Percentiles rank a stretch among this genome's conserved stretches.
Conservation (phyloP, 768 basidiomycete species). For the Hydnomerulius pinastri region DNA sequence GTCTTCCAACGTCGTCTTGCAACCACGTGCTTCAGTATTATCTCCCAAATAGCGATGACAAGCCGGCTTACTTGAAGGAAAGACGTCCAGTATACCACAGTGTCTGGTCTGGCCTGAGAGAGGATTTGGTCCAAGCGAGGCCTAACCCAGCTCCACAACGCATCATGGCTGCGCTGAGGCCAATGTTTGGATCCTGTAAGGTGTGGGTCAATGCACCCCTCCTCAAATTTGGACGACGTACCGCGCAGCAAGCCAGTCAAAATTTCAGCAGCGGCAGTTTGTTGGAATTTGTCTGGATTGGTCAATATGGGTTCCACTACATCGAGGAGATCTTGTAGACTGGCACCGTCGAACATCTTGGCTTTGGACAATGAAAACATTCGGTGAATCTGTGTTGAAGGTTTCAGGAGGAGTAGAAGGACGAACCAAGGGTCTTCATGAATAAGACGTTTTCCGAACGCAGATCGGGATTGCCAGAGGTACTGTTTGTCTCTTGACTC, state of each 20-base stretch:
- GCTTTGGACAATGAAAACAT: constrained; percentile 39
- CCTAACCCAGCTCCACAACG: constrained; percentile 74
- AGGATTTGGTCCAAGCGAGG: constrained; percentile 64
- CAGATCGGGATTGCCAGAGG: constrained; percentile 51
- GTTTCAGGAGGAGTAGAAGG: constrained; percentile 34
- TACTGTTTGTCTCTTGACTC: constrained; percentile 78
- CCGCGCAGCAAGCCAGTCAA: constrained; percentile 76
- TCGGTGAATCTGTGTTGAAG: constrained; percentile 41
- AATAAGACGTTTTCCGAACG: constrained; percentile 53
- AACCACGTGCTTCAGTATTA: constrained; percentile 8
- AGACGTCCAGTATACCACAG: constrained; percentile 72
- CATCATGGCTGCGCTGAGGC: constrained; percentile 51
- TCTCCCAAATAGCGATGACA: background rate
- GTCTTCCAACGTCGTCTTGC: constrained; percentile 55
- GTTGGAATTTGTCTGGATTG: constrained; percentile 80
- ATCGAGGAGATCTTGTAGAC: constrained; percentile 53
- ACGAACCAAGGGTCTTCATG: constrained; percentile 50
- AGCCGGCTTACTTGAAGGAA: constrained; percentile 43
- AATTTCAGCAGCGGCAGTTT: constrained; percentile 77
- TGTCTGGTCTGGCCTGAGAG: constrained; percentile 83
- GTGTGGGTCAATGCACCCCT: constrained; percentile 8
- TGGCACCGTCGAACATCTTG: constrained; percentile 61
- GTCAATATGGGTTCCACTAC: constrained; percentile 61
- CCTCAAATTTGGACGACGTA: constrained; percentile 29
- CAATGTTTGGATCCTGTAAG: constrained; percentile 81